Conservation (phyloP, 2,329 filamentous ascomycete genomes). For the Pseudogymnoascus sp. region DNA sequence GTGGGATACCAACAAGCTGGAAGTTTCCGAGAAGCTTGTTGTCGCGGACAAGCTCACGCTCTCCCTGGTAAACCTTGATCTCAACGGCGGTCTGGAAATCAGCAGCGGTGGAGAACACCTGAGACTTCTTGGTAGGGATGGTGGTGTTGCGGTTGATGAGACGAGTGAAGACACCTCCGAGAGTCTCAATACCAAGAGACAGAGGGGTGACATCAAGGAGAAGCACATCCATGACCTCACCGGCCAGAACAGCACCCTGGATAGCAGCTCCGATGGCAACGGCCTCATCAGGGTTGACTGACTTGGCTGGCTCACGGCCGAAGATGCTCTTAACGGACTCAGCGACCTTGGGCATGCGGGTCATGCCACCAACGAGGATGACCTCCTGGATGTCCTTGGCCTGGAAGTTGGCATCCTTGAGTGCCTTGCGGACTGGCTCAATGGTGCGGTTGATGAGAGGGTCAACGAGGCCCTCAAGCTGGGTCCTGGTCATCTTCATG, state of each 20-base stretch:
- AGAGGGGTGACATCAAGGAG: constrained; percentile 93
- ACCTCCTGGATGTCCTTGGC: constrained; percentile 96
- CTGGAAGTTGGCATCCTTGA: constrained; percentile 88
- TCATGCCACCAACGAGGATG: constrained; percentile 98
- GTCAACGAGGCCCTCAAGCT: constrained; percentile 89
- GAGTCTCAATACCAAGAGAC: constrained; percentile 96
- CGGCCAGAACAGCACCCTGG: constrained; percentile 91
- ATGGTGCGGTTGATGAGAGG: constrained; percentile 79
- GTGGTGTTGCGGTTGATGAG: constrained; percentile 99
- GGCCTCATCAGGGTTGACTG: constrained; percentile 96
- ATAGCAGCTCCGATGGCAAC: constrained; percentile 96
- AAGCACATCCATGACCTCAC: constrained; percentile 92
- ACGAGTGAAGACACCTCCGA: constrained; percentile 94
- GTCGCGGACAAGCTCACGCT: constrained; percentile 96
- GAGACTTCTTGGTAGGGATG: constrained; percentile 98
- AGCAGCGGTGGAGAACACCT: constrained; percentile 93
- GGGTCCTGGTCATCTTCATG: constrained; percentile 81
- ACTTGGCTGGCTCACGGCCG: constrained; percentile 92
- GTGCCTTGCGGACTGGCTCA: constrained; percentile 89
- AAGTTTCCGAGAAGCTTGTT: constrained; percentile 99
- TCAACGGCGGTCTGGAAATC: constrained; percentile 98
- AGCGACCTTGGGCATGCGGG: constrained; percentile 96
- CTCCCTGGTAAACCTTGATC: constrained; percentile 99
- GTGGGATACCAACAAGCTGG: constrained; percentile 95
- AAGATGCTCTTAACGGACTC: constrained; percentile 97